Base-by-base conservation (phyloP, 1,284 basidiomycete species). In the Cutaneotrichosporon sp. region DNA sequence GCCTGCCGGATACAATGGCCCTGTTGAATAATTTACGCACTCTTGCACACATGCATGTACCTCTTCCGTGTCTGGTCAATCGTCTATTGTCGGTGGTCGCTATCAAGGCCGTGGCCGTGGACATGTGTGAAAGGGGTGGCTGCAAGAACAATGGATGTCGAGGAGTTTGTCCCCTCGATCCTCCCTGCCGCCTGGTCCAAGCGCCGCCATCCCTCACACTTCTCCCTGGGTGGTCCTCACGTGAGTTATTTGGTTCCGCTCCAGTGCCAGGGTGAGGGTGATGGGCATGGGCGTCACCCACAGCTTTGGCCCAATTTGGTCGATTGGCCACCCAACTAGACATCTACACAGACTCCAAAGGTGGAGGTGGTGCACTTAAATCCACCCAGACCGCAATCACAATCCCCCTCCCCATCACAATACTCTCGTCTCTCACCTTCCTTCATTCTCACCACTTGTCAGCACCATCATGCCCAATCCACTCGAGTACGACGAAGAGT, bases 401-500 rank as follows among this genome's bases (percentile, higher is more conserved):
- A n/a, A n/a, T n/a, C n/a, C n/a, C n/a, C n/a, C n/a, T n/a, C n/a
- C n/a, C n/a, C n/a, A 29, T 29, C 29, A 29, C 9, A 29, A 29
- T 22, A 46, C 45, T 46, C 45, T 13, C 43, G 24, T 31, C 13
- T 27, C n/a, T 9, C 18, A 24, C n/a, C 33, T 27, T 31, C 18
- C 13, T 49, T 31, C 47, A 6, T 49, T 18, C 13, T 16, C 25
- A 1, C 24, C 54, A 31, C 49, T 55, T n/a, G 29, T 20, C 10
- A 27, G 7, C 24, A 27, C 33, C 52, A 34, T 36, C 14, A 67
- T 67, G 66, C 54, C 57, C 33, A 29, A 58, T 46, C 29, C 50
- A n/a, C 67, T 69, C 18, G 71, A 70, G 52, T 72, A 72, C 54
- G 71, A 60, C 31, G 76, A 72, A 27, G 70, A 73, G 49, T 70